Evolutionary conservation across 768 basidiomycete species (phyloP).

Genomic region (Termitomyces heimii): DNA sequence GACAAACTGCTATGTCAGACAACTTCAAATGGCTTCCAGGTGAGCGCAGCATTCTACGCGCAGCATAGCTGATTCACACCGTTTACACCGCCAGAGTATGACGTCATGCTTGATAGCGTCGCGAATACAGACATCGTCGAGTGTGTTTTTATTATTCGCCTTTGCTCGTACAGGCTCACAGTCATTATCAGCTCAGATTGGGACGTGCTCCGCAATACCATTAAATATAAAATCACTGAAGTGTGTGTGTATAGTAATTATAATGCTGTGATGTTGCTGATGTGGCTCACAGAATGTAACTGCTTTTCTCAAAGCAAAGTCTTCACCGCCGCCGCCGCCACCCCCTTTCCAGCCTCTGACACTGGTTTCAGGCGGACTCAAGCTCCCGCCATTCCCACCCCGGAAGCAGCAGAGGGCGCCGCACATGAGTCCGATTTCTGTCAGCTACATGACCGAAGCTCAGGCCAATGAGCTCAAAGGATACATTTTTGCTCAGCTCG

Average conservation of each 20-base stretch:
- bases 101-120: constrained; percentile 51
- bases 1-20: constrained; percentile 7
- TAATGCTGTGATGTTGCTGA: constrained; percentile 7
- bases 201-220: constrained; percentile 59
- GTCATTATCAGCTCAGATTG: constrained; percentile 53
- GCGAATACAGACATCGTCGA: constrained; percentile 61
- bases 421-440: constrained; percentile 48
- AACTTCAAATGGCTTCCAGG: constrained; percentile 50
- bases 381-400: constrained; percentile 68
- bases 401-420: constrained; percentile 39
- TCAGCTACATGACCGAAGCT: constrained; percentile 52
- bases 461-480: constrained; percentile 55
- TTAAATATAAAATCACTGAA: constrained; percentile 67
- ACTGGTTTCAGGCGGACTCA: constrained; percentile 54
- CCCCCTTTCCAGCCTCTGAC: constrained; percentile 34
- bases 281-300: constrained; percentile 38
- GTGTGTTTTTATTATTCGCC: constrained; percentile 29
- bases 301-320: constrained; percentile 37
- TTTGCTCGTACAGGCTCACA: constrained; percentile 8
- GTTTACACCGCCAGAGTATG: constrained; percentile 39
- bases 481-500: constrained; percentile 55
- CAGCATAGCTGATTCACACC: not conserved
- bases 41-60: constrained; percentile 17
- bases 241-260: constrained; percentile 29
- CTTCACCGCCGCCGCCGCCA: constrained; percentile 26